Percentiles rank a stretch among this genome's conserved stretches.
phyloP scores from a whole-genome alignment of 1,139 yeast genomes.

The Pichia kudriavzevii region DNA sequence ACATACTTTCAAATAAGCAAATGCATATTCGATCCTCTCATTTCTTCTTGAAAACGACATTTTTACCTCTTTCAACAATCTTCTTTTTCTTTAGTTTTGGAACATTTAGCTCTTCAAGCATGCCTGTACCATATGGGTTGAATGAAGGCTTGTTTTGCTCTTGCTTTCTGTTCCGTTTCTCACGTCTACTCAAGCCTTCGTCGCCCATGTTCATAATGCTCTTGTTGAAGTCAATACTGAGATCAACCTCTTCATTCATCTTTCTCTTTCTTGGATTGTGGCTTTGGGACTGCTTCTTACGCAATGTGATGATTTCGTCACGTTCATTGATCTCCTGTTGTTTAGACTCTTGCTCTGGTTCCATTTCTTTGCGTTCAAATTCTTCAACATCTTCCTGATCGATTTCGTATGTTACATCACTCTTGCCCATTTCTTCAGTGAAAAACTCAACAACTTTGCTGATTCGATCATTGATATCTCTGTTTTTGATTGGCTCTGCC shows the following conservation, averaged over 20 bases:
- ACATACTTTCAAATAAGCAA: neutral
- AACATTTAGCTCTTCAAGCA: constrained; percentile 27
- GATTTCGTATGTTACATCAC: constrained; percentile 11
- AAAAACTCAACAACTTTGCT: constrained; percentile 11
- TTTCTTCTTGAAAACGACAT: constrained; percentile 21
- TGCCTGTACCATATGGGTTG: constrained; percentile 44
- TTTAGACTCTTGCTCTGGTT: constrained; percentile 10
- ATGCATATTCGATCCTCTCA: neutral
- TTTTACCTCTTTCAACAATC: constrained; percentile 23
- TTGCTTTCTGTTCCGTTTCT: constrained; percentile 25
- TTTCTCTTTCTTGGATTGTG: constrained; percentile 14
- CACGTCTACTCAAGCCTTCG: constrained; percentile 20
- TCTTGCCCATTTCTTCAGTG: constrained; percentile 9
- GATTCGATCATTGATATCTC: constrained; percentile 11
- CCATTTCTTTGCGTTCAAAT: constrained; percentile 11
- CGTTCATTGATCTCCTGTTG: constrained; percentile 22
- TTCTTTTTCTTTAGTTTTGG: constrained; percentile 23
- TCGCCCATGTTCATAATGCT: constrained; percentile 33
- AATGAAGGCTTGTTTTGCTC: constrained; percentile 39
- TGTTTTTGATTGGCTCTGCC: constrained; percentile 1
- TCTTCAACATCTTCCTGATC: constrained; percentile 14
- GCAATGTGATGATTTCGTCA: constrained; percentile 53
- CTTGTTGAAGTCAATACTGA: constrained; percentile 42
- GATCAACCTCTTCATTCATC: constrained; percentile 17
- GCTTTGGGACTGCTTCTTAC: constrained; percentile 26